Percentiles rank a stretch among this genome's conserved stretches.
Evolutionary conservation across 202 grass and related monocot genomes (phyloP).

Genomic region (Alloteropsis angusta): DNA sequence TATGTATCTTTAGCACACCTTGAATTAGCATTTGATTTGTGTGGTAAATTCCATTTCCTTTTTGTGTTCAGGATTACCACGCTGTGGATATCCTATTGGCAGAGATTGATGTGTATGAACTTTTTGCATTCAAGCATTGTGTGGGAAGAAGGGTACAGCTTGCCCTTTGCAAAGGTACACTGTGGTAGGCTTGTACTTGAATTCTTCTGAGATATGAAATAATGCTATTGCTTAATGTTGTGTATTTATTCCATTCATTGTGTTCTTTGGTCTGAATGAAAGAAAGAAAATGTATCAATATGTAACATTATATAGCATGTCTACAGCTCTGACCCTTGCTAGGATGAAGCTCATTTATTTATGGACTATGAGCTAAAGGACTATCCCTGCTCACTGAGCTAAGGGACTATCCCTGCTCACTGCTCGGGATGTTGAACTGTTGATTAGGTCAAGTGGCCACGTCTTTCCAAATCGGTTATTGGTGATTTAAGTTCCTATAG

Average conservation of each 20-base stretch:
- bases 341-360: too few species aligned
- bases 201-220: too few species aligned
- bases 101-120: slow-evolving; percentile 95
- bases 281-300: neutral
- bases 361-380: too few species aligned
- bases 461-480: too few species aligned
- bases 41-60: neutral
- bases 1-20: slow-evolving; percentile 1
- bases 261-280: neutral
- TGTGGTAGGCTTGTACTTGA: too few species aligned
- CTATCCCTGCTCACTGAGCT: too few species aligned
- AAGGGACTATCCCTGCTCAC: too few species aligned
- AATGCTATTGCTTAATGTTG: neutral
- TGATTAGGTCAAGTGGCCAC: too few species aligned
- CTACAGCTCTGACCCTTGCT: too few species aligned
- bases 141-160: slow-evolving; percentile 74
- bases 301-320: neutral
- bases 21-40: slow-evolving; percentile 7
- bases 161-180: slow-evolving; percentile 81
- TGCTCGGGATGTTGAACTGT: too few species aligned
- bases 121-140: slow-evolving; percentile 97
- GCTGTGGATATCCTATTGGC: slow-evolving; percentile 87
- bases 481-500: too few species aligned
- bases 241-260: neutral
- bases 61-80: slow-evolving; percentile 61